phyloP scores from a whole-genome alignment of 2,329 filamentous ascomycete genomes.

The Aspergillus pseudoterreus region DNA sequence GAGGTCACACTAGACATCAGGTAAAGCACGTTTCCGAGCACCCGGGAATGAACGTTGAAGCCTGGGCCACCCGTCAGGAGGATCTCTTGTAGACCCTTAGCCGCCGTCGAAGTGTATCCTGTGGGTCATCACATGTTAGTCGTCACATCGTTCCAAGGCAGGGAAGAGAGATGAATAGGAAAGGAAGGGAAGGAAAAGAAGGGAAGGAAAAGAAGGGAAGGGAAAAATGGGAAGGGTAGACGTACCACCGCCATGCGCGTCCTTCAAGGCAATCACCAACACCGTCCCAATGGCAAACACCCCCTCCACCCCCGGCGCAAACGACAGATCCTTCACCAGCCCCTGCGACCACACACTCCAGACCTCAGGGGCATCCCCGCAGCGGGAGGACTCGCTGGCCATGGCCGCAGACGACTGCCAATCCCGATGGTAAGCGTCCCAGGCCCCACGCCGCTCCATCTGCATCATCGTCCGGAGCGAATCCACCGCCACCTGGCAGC shows the following conservation, averaged over 20 bases:
- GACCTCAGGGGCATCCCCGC: conserved; percentile 18
- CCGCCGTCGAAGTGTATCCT: conserved; percentile 57
- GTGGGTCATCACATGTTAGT: conserved; percentile 16
- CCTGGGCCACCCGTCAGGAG: conserved; percentile 40
- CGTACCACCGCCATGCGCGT: conserved; percentile 46
- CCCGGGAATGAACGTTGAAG: conserved; percentile 55
- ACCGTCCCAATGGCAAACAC: conserved; percentile 74
- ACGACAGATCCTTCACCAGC: conserved; percentile 59
- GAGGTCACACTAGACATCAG: conserved; percentile 57
- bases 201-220: not conserved
- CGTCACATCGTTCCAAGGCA: not conserved
- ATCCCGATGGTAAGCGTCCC: conserved; percentile 53
- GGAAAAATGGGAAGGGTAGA: not conserved
- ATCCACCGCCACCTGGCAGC: conserved; percentile 72
- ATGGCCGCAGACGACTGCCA: conserved; percentile 35
- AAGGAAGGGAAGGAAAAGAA: conserved; percentile 4
- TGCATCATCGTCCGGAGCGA: conserved; percentile 58
- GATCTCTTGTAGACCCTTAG: conserved; percentile 50
- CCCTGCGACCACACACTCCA: conserved; percentile 71
- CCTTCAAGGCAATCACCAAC: conserved; percentile 60
- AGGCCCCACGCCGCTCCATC: conserved; percentile 56
- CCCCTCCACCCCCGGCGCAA: conserved; percentile 54
- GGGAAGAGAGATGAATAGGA: not conserved
- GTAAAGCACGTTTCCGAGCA: conserved; percentile 60
- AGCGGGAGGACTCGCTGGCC: not conserved